Conservation (phyloP, 2,329 filamentous ascomycete species). For the Diaporthe caulivora region DNA sequence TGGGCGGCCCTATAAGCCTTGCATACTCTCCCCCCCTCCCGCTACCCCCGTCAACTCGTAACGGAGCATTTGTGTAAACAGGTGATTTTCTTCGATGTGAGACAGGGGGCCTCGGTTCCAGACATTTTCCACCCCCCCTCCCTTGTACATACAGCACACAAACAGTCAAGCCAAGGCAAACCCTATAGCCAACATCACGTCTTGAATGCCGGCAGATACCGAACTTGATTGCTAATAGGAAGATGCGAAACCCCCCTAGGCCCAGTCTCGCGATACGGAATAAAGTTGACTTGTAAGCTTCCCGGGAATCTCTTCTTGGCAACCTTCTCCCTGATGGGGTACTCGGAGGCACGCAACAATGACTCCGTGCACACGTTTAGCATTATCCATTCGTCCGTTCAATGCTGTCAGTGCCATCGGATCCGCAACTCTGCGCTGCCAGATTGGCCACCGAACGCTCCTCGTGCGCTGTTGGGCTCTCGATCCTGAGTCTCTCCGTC, state of each 20-base stretch:
- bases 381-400: conserved; percentile 14
- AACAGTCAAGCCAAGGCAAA: not conserved
- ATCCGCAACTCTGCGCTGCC: not conserved
- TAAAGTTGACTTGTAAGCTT: conserved; percentile 10
- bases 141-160: not conserved
- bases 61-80: conserved; percentile 25
- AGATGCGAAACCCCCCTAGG: conserved; percentile 1
- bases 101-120: conserved; percentile 25
- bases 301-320: not conserved
- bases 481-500: not conserved
- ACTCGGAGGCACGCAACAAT: not conserved
- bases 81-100: conserved; percentile 28
- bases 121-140: not conserved
- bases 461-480: not conserved
- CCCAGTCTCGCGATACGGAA: conserved; percentile 13
- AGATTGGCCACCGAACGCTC: not conserved
- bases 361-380: conserved; percentile 5
- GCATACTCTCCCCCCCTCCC: not conserved
- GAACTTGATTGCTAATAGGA: not conserved
- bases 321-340: not conserved
- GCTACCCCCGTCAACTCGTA: too few relatives aligned
- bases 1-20: conserved; percentile 9
- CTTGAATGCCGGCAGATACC: not conserved
- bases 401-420: conserved; percentile 5
- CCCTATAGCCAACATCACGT: not conserved